A percentile compares a stretch with the other conserved stretches of the same genome.
phyloP scores from a whole-genome alignment of 1,284 basidiomycete genomes.

The Omphalotus olearius region DNA sequence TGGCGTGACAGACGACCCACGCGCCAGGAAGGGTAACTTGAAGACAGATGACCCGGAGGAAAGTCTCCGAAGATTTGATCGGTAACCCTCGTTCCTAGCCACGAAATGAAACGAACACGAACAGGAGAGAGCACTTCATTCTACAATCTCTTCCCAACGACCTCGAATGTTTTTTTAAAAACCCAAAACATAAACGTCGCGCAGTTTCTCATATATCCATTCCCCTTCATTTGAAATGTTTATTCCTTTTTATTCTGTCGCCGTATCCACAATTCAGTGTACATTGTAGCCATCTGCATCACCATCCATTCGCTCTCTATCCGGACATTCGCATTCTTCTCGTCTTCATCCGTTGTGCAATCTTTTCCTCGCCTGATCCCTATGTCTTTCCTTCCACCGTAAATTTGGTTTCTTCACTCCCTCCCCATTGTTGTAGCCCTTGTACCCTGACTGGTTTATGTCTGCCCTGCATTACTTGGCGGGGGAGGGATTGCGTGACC shows the following conservation, averaged over 20 bases:
- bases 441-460: not conserved
- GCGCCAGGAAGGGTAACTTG: slow-evolving; percentile 32
- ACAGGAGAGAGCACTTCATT: not conserved
- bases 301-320: not conserved
- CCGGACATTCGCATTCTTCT: no score
- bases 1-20: slow-evolving; percentile 54
- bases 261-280: slow-evolving; percentile 2
- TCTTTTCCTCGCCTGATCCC: not conserved
- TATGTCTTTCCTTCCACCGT: not conserved
- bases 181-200: no score
- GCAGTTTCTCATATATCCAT: not conserved
- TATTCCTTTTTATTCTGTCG: slow-evolving; percentile 11
- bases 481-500: no score
- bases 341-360: not conserved
- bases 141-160: not conserved
- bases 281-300: slow-evolving; percentile 4
- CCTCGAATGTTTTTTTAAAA: no score
- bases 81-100: not conserved
- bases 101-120: not conserved
- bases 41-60: not conserved
- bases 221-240: slow-evolving; percentile 1
- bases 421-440: slow-evolving; percentile 1
- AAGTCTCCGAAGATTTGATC: not conserved
- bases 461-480: no score
- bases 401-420: not conserved